These are phyloP conservation scores for Xylogone sp. DNA, from an alignment of 2,329 filamentous ascomycete genomes.

Conservation along the genomic window DNA sequence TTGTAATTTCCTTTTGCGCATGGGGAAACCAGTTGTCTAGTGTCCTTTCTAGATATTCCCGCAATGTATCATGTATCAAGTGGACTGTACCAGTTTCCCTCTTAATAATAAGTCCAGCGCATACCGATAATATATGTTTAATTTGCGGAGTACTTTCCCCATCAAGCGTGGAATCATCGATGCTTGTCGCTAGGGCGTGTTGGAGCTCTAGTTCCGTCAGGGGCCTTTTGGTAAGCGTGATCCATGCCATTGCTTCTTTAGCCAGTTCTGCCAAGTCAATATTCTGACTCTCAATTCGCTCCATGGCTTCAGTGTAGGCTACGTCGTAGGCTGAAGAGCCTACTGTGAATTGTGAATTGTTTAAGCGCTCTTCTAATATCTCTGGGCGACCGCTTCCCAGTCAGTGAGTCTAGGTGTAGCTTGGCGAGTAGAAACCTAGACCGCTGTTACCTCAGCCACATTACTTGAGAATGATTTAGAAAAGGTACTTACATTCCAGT, in stretches of 20 bases:
- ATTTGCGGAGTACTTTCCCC: slow-evolving; percentile 30
- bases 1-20: slow-evolving; percentile 15
- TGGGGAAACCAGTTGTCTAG: slow-evolving; percentile 9
- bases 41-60: slow-evolving; percentile 24
- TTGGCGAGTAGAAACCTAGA: slow-evolving; percentile 34
- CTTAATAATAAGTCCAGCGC: slow-evolving; percentile 15
- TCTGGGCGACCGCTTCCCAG: slow-evolving; percentile 28
- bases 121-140: slow-evolving; percentile 17
- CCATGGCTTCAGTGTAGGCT: slow-evolving; percentile 39
- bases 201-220: slow-evolving; percentile 33
- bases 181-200: slow-evolving; percentile 38
- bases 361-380: slow-evolving; percentile 29
- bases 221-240: slow-evolving; percentile 32
- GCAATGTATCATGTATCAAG: slow-evolving; percentile 26
- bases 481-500: slow-evolving; percentile 29
- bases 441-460: not conserved
- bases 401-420: slow-evolving; percentile 32
- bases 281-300: slow-evolving; percentile 37
- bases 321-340: slow-evolving; percentile 29
- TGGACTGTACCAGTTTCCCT: slow-evolving; percentile 15
- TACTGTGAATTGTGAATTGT: slow-evolving; percentile 23
- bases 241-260: slow-evolving; percentile 30
- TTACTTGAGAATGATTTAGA: not conserved
- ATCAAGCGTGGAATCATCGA: slow-evolving; percentile 25
- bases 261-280: slow-evolving; percentile 32